These are phyloP conservation scores for Rosa hybrid DNA, from an alignment of 331 rosid genomes.

Conservation along the genomic window DNA sequence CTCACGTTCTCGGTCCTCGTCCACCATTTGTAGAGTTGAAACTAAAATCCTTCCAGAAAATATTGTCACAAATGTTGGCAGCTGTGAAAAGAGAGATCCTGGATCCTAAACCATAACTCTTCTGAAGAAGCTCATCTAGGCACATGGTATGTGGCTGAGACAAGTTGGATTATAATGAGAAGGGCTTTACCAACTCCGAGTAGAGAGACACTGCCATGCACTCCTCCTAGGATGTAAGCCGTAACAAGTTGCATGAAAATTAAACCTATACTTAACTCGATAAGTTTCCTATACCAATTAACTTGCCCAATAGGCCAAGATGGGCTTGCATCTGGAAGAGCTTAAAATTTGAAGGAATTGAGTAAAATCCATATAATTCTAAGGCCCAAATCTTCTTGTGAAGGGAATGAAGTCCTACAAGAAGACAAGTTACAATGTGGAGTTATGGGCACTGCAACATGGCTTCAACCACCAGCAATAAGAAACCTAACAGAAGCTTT, in stretches of 20 bases:
- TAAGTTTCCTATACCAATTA: no score
- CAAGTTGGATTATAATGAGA: not conserved
- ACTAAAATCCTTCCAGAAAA: no score
- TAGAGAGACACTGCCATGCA: not conserved
- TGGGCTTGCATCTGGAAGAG: not conserved
- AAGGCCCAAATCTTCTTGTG: not conserved
- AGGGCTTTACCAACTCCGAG: not conserved
- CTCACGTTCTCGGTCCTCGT: no score
- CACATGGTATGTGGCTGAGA: not conserved
- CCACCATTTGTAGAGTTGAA: no score
- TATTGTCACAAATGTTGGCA: no score
- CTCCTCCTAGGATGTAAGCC: no score
- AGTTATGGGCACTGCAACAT: not conserved
- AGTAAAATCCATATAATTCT: not conserved
- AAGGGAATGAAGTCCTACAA: not conserved
- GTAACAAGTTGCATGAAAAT: not conserved
- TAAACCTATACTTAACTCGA: not conserved
- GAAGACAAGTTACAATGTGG: not conserved
- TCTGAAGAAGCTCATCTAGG: no score
- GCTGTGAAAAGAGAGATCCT: not conserved
- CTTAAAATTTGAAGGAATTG: not conserved
- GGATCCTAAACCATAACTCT: not conserved
- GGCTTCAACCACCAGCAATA: not conserved
- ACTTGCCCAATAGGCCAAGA: not conserved
- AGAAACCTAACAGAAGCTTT: conserved; percentile 7